Evolutionary conservation across 768 basidiomycete species (phyloP), one percentile per base, ranked within the genome.

Genomic region (Roridomyces roridus): DNA sequence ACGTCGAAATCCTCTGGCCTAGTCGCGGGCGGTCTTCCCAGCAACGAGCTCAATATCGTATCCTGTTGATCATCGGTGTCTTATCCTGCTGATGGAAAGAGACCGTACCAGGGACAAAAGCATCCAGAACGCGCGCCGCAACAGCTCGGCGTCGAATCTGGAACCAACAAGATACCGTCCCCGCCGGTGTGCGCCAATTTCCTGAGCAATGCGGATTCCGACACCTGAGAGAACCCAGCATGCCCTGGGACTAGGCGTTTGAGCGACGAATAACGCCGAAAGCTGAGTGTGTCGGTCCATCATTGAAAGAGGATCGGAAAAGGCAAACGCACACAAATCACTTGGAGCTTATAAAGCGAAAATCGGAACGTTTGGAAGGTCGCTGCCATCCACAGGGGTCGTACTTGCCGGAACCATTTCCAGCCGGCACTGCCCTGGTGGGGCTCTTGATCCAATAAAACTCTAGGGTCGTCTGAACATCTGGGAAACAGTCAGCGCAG

Each of bases 1-100:
- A 84, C 74, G 58, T 91, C 87, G 62, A 87, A 84, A 57, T n/a
- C n/a, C n/a, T n/a, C 86, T 87, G 20, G 14, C 35, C 24, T 12
- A 36, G 90, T 78, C 4, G 82, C 81, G 51, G 81, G 78, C 1
- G 87, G 84, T 20, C 90, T 76, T 15, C 91, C 91, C 41, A 87
- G 73, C 34, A 79, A 78, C 6, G 79, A 70, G 37, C 80, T 79
- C 45, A 72, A 55, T 28, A 69, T 26, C 7, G 74, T 63, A 47
- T 78, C 77, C 31, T n/a, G 65, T 36, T n/a, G 56, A 11, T 2
- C 34, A 35, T 9, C 10, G 9, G 34, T 35, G 34, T 10, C 10
- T 10, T 35, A 35, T 9, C 17, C 10, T 35, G 34, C 34, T 35
- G 34, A 35, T 10, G 34, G 9, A 17, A 35, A 10, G 10, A 35